These are phyloP conservation scores for Capronia americana DNA, from an alignment of 2,329 filamentous ascomycete species.

Conservation along the genomic window DNA sequence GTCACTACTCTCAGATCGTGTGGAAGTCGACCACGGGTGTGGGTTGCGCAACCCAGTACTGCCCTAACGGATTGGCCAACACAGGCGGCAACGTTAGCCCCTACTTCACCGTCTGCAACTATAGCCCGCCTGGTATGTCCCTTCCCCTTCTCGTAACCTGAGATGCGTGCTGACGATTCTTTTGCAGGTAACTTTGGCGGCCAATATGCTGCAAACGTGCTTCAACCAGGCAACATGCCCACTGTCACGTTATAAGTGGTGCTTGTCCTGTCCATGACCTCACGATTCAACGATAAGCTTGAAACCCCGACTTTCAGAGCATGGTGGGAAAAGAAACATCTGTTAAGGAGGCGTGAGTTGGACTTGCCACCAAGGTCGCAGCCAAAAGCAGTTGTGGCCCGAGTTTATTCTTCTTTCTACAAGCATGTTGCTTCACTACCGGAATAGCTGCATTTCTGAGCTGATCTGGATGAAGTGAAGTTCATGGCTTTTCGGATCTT, in stretches of 20 bases:
- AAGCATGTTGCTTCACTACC: slow-evolving; percentile 23
- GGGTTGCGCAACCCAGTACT: slow-evolving; percentile 65
- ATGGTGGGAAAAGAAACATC: slow-evolving; percentile 1
- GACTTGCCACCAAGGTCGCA: slow-evolving; percentile 19
- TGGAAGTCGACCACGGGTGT: slow-evolving; percentile 69
- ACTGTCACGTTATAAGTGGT: slow-evolving; percentile 41
- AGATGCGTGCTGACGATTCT: slow-evolving; percentile 41
- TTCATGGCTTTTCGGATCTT: slow-evolving; percentile 20
- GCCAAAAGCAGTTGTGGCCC: slow-evolving; percentile 13
- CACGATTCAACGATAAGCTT: slow-evolving; percentile 30
- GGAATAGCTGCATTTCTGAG: neutral
- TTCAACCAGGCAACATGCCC: slow-evolving; percentile 48
- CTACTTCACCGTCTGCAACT: slow-evolving; percentile 91
- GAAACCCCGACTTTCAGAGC: slow-evolving; percentile 1
- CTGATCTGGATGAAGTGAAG: slow-evolving; percentile 15
- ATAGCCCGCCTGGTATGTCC: slow-evolving; percentile 71
- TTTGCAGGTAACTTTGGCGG: slow-evolving; percentile 60
- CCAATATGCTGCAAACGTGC: slow-evolving; percentile 62
- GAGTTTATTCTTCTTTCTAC: slow-evolving; percentile 32
- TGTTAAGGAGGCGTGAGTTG: neutral
- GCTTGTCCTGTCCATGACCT: slow-evolving; percentile 20
- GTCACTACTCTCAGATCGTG: slow-evolving; percentile 78
- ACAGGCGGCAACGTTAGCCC: slow-evolving; percentile 52
- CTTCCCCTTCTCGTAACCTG: neutral
- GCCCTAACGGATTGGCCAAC: slow-evolving; percentile 50